Evolutionary conservation across 192 early-diverging fungal species (phyloP).

Genomic region (Endogone sp.): DNA sequence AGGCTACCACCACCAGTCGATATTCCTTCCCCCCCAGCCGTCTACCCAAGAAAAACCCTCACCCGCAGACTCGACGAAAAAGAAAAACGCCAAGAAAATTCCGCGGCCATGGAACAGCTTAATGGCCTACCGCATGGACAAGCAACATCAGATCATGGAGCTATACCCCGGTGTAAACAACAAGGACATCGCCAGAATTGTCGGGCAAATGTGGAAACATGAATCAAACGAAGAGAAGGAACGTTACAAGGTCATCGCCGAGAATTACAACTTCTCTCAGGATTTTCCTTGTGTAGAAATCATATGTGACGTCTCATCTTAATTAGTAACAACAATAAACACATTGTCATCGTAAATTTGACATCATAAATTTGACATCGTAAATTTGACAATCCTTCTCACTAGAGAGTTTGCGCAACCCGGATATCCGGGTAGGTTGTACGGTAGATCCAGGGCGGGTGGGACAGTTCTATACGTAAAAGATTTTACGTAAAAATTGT

Average conservation of each 20-base stretch:
- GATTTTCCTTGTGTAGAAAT: too few relatives aligned
- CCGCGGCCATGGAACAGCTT: conserved; percentile 57
- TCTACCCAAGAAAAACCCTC: neutral
- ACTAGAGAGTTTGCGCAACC: too few relatives aligned
- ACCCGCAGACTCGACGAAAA: conserved; percentile 4
- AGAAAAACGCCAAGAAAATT: conserved; percentile 1
- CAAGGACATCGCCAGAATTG: conserved; percentile 58
- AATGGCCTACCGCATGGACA: conserved; percentile 59
- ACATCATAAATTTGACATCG: too few relatives aligned
- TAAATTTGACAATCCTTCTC: too few relatives aligned
- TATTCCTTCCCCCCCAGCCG: neutral
- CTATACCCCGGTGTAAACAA: conserved; percentile 47
- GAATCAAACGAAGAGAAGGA: conserved; percentile 52
- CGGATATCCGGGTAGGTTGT: too few relatives aligned
- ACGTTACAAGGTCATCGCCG: conserved; percentile 45
- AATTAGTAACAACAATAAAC: too few relatives aligned
- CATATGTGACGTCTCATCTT: too few relatives aligned
- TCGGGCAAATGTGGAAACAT: conserved; percentile 55
- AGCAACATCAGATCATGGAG: conserved; percentile 48
- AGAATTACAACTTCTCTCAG: too few relatives aligned
- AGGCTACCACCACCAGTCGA: neutral
- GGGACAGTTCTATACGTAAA: too few relatives aligned
- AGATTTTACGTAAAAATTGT: too few relatives aligned
- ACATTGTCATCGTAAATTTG: too few relatives aligned
- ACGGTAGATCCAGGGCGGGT: too few relatives aligned